phyloP scores from a whole-genome alignment of 208 protist species.

The Trypanosoma avium region DNA sequence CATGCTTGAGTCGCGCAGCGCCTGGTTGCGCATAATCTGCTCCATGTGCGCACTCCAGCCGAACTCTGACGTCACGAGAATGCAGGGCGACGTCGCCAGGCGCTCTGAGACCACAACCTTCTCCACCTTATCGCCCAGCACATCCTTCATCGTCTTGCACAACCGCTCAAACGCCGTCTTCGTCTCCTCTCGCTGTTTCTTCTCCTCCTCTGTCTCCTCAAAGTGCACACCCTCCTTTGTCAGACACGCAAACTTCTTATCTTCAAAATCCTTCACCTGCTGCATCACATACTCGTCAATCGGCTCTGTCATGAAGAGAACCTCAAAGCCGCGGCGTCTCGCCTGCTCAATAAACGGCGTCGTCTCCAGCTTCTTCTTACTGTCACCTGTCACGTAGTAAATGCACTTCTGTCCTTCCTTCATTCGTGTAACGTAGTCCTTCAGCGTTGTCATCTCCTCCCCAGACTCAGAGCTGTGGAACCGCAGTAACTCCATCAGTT shows the following conservation, averaged over 20 bases:
- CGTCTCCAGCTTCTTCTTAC: slow-evolving; percentile 71
- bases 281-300: slow-evolving; percentile 99
- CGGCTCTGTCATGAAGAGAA: slow-evolving; percentile 97
- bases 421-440: slow-evolving; percentile 98
- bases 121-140: slow-evolving; percentile 99
- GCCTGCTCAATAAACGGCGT: slow-evolving; percentile 97
- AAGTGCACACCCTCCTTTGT: slow-evolving; percentile 99
- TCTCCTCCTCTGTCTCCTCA: slow-evolving; percentile 97
- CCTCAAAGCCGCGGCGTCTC: slow-evolving; percentile 93
- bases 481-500: slow-evolving; percentile 95
- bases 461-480: slow-evolving; percentile 92
- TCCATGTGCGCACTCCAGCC: slow-evolving; percentile 99
- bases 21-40: slow-evolving; percentile 99
- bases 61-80: slow-evolving; percentile 98
- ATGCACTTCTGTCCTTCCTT: slow-evolving; percentile 97
- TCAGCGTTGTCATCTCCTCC: slow-evolving; percentile 93
- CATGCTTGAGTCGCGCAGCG: slow-evolving; percentile 96
- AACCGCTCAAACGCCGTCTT: slow-evolving; percentile 94
- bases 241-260: slow-evolving; percentile 98
- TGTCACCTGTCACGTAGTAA: slow-evolving; percentile 99
- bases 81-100: slow-evolving; percentile 96
- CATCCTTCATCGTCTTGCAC: slow-evolving; percentile 98
- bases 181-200: slow-evolving; percentile 95
- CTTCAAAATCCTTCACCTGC: slow-evolving; percentile 98
- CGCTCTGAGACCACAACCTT: slow-evolving; percentile 97